Evolutionary conservation across 495 filamentous ascomycete species (phyloP).

Genomic region (Bacidia rubella): DNA sequence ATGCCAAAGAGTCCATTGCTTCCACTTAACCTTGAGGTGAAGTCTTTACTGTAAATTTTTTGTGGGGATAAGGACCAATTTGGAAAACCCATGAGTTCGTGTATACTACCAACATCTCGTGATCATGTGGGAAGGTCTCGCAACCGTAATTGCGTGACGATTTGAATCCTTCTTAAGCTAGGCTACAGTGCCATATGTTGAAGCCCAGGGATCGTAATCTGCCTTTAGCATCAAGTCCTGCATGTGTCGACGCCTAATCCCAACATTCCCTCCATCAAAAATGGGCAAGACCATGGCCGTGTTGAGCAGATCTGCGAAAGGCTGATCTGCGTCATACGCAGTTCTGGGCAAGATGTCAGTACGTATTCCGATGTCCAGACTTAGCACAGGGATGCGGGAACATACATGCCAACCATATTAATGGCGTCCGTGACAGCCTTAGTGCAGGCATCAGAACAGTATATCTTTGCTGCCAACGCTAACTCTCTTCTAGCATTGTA

Average conservation of each 20-base stretch:
- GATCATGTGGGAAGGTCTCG: too few relatives aligned
- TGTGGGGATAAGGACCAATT: too few relatives aligned
- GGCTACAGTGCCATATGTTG: conserved; percentile 15
- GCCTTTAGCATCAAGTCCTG: conserved; percentile 33
- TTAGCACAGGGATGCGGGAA: neutral
- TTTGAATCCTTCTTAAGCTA: too few relatives aligned
- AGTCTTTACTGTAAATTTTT: too few relatives aligned
- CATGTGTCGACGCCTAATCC: conserved; percentile 36
- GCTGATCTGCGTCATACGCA: conserved; percentile 28
- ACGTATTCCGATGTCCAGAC: neutral
- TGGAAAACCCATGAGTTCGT: too few relatives aligned
- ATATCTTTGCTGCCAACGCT: conserved; percentile 39
- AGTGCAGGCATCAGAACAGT: conserved; percentile 34
- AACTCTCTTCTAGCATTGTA: conserved; percentile 31
- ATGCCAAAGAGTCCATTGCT: too few relatives aligned
- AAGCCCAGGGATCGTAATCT: conserved; percentile 32
- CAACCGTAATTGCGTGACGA: too few relatives aligned
- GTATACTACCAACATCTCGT: too few relatives aligned
- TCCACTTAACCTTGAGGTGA: too few relatives aligned
- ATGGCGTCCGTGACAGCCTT: conserved; percentile 35
- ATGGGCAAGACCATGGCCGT: conserved; percentile 37
- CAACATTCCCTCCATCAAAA: conserved; percentile 45
- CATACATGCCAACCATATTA: conserved; percentile 19
- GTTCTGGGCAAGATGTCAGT: conserved; percentile 20
- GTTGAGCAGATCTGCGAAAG: conserved; percentile 35